Conservation (phyloP, 345 rosid species). For the Eucalyptus curtisii region DNA sequence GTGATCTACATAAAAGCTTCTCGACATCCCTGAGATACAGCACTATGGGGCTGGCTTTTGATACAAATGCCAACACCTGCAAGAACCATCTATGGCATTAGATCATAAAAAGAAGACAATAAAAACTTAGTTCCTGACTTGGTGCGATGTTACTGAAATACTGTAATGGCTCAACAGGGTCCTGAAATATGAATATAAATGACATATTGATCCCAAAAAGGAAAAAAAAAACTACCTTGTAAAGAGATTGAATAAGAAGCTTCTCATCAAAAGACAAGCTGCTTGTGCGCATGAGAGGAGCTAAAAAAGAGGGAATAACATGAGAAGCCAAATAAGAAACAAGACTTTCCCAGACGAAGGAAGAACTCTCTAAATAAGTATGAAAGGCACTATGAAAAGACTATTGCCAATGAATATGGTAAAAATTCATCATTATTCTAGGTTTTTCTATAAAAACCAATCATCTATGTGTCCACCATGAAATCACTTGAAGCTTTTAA, state of each 20-base stretch:
- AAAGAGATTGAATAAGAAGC: conserved; percentile 69
- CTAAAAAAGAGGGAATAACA: conserved; percentile 11
- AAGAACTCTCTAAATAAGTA: not conserved
- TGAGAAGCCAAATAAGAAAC: not conserved
- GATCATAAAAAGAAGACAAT: not conserved
- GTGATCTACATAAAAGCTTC: conserved; percentile 51
- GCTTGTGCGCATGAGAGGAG: conserved; percentile 45
- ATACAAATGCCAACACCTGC: conserved; percentile 70
- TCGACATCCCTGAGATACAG: conserved; percentile 77
- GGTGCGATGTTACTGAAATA: not conserved
- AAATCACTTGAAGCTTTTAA: not conserved
- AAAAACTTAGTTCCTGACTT: not conserved
- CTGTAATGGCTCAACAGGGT: not conserved
- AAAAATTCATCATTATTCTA: not conserved
- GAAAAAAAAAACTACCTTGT: conserved; percentile 34
- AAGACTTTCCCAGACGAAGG: not conserved
- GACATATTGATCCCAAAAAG: not conserved
- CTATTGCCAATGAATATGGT: not conserved
- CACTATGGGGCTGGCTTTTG: conserved; percentile 71
- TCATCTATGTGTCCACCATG: not conserved
- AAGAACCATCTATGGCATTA: not conserved
- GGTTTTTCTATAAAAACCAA: not conserved
- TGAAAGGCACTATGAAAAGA: not conserved
- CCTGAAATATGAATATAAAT: not conserved
- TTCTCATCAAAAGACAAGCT: conserved; percentile 84